These are phyloP conservation scores for Brassica balearica DNA, from an alignment of 441 rosid species.

Conservation along the genomic window DNA sequence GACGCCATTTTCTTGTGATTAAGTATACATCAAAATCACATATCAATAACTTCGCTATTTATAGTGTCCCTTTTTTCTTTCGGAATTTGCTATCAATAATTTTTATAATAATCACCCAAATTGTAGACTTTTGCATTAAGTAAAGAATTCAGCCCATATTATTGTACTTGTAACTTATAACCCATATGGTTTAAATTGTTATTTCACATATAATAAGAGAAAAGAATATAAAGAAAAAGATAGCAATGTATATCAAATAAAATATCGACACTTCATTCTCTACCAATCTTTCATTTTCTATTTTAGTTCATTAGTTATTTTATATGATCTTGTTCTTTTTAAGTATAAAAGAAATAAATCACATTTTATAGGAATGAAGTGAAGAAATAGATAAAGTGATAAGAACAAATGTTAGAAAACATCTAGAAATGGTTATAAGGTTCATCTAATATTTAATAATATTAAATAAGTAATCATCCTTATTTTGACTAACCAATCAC, in stretches of 20 bases:
- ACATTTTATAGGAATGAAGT: background rate
- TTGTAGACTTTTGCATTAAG: background rate
- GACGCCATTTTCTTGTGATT: background rate
- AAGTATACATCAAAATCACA: background rate
- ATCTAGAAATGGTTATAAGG: background rate
- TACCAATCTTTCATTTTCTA: background rate
- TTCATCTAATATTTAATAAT: background rate
- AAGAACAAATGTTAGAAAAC: background rate
- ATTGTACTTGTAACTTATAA: background rate
- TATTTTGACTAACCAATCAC: background rate
- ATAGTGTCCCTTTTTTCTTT: background rate
- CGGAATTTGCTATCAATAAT: background rate
- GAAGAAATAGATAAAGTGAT: background rate
- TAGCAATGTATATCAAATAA: conserved; percentile 1
- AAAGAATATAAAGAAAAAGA: background rate
- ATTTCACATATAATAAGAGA: background rate
- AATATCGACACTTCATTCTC: background rate
- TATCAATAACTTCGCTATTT: background rate
- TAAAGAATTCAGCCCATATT: background rate
- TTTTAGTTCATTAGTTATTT: background rate
- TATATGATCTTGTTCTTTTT: background rate
- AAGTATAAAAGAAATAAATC: background rate
- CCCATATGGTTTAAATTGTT: background rate
- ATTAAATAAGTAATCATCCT: background rate
- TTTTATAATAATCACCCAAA: background rate